Base-by-base conservation (phyloP, 164 flowering plant genomes). In the Saururus chinensis region DNA sequence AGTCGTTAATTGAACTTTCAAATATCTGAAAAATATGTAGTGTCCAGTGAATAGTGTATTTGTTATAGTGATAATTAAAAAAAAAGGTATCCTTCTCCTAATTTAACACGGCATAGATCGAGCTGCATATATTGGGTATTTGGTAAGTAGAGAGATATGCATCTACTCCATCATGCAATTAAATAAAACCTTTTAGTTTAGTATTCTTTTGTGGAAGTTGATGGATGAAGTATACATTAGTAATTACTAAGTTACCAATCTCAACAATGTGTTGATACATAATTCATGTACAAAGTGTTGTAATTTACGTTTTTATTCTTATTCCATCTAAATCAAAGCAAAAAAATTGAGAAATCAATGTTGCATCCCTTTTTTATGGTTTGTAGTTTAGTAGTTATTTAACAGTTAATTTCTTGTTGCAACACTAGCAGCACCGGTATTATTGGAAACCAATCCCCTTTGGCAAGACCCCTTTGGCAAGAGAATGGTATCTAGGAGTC, bases 391-490 rank as follows among this genome's bases (percentile, higher is more conserved):
- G 49, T 45, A 45, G 49, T 45, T 45, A 45, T 45, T 45, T 12
- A 45, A 45, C n/a, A 21, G 9, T 23, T 56, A 7, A 17, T 17
- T 25, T 10, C 17, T 25, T 11, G 8, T 52, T 54, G 41, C 48
- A 13, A 51, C 19, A 19, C 67, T 66, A 19, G 69, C 80, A 92
- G 96, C 98, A 92, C 73, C 78, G 96, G 45, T 92, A 84, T 67
- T 92, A 92, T 71, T 96, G 96, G n/a, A 74, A 89, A 61, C 87
- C 98, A 2, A 74, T 92, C 88, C 96, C 98, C 1, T 87, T 66
- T 61, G 98, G 96, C 41, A 85, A n/a, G n/a, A n/a, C n/a, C n/a
- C n/a, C n/a, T n/a, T n/a, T n/a, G n/a, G n/a, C n/a, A n/a, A n/a
- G n/a, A n/a, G n/a, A n/a, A n/a, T n/a, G n/a, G n/a, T n/a, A n/a